Percentiles rank a stretch among this genome's conserved stretches.
Evolutionary conservation across 1,139 yeast species (phyloP).

Genomic region (Magnusiomyces suaveolens): DNA sequence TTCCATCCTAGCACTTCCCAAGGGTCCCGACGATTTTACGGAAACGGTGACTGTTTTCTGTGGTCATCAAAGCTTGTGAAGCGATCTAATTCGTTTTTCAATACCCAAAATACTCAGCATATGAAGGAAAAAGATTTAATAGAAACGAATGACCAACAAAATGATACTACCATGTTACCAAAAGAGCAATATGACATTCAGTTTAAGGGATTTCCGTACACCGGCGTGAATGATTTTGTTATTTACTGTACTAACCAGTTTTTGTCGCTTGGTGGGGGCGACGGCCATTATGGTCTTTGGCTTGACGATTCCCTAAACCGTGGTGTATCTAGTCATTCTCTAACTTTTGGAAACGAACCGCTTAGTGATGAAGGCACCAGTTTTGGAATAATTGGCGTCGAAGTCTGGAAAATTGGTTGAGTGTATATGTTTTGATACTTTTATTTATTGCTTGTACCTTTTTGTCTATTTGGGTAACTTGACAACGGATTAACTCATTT

Average conservation of each 20-base stretch:
- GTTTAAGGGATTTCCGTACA: conserved; percentile 73
- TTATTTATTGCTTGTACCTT: no score
- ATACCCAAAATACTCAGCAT: background rate
- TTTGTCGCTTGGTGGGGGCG: conserved; percentile 84
- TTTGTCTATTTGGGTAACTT: no score
- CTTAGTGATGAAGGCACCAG: conserved; percentile 51
- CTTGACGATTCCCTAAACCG: conserved; percentile 60
- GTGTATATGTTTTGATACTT: no score
- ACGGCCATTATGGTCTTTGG: conserved; percentile 90
- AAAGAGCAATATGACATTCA: background rate
- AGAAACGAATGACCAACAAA: background rate
- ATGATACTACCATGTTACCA: background rate
- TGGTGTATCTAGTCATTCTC: conserved; percentile 71
- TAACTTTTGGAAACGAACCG: conserved; percentile 86
- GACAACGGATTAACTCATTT: no score
- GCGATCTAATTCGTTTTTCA: background rate
- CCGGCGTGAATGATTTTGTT: conserved; percentile 80
- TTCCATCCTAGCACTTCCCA: conserved; percentile 43
- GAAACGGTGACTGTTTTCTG: conserved; percentile 90
- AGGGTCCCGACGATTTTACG: conserved; percentile 59
- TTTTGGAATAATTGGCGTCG: conserved; percentile 68
- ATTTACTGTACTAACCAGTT: conserved; percentile 72
- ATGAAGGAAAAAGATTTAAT: background rate
- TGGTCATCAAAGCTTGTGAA: conserved; percentile 39
- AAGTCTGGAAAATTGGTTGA: conserved; percentile 69